phyloP scores from a whole-genome alignment of 2,329 filamentous ascomycete species.

The Botrytis tulipae region DNA sequence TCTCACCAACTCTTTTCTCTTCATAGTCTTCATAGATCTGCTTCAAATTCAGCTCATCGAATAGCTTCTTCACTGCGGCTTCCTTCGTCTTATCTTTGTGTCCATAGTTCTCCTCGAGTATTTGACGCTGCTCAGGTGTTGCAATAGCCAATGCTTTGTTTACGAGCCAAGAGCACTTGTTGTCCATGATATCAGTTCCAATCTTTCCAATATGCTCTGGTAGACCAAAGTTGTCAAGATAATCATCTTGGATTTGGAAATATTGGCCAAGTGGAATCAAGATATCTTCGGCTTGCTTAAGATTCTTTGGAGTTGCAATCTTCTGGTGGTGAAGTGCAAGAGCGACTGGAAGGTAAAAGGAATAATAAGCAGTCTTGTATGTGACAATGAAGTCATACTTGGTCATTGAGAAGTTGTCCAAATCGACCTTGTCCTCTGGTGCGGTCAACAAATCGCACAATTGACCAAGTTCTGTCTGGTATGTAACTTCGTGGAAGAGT shows the following conservation, averaged over 20 bases:
- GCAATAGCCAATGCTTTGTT: conserved; percentile 86
- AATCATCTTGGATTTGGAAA: conserved; percentile 99
- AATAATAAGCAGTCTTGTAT: conserved; percentile 99
- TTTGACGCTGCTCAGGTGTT: conserved; percentile 79
- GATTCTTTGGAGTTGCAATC: conserved; percentile 81
- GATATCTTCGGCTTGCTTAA: conserved; percentile 85
- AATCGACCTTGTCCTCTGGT: conserved; percentile 87
- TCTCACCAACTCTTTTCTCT: conserved; percentile 77
- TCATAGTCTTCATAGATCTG: conserved; percentile 85
- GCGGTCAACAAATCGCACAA: conserved; percentile 92
- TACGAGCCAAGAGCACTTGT: conserved; percentile 98
- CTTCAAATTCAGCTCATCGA: conserved; percentile 80
- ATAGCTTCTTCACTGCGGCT: conserved; percentile 83
- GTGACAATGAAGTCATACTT: conserved; percentile 99
- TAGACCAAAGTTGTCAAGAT: conserved; percentile 95
- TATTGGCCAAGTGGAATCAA: conserved; percentile 97
- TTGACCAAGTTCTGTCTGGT: conserved; percentile 95
- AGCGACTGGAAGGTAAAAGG: conserved; percentile 95
- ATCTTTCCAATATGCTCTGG: conserved; percentile 96
- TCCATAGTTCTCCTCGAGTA: conserved; percentile 92
- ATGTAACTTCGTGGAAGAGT: conserved; percentile 91
- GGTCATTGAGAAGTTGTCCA: conserved; percentile 90
- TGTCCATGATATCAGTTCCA: conserved; percentile 97
- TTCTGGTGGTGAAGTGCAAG: conserved; percentile 84
- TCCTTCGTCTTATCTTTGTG: conserved; percentile 83